Percentiles rank a stretch among this genome's conserved stretches.
These are phyloP conservation scores for Hypoxylon sp. DNA, from an alignment of 2,329 filamentous ascomycete species.

Conservation along the genomic window DNA sequence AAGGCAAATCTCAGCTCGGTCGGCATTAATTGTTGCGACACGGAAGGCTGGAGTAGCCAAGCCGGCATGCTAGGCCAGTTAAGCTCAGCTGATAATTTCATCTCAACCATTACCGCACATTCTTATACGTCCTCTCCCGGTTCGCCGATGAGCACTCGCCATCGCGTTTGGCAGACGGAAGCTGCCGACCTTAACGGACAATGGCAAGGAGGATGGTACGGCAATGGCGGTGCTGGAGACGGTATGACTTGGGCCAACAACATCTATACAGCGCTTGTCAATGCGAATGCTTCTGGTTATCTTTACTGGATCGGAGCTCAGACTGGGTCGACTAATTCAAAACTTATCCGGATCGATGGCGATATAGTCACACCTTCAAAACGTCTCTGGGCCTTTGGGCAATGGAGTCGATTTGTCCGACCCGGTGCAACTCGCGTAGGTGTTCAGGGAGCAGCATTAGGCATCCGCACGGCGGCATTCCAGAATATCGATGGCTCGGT, in stretches of 20 bases:
- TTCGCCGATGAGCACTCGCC: slow-evolving; percentile 23
- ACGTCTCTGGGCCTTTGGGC: slow-evolving; percentile 59
- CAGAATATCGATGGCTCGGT: slow-evolving; percentile 57
- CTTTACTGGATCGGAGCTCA: slow-evolving; percentile 65
- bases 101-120: slow-evolving; percentile 55
- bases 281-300: slow-evolving; percentile 65
- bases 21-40: slow-evolving; percentile 49
- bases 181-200: slow-evolving; percentile 59
- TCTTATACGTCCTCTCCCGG: slow-evolving; percentile 52
- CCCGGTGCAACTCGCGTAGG: slow-evolving; percentile 57
- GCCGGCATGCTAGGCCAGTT: slow-evolving; percentile 55
- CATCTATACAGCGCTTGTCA: slow-evolving; percentile 64
- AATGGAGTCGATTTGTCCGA: slow-evolving; percentile 57
- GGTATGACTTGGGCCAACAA: slow-evolving; percentile 70
- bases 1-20: slow-evolving; percentile 45
- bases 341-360: slow-evolving; percentile 62
- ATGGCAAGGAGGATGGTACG: slow-evolving; percentile 64
- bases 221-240: slow-evolving; percentile 62
- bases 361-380: slow-evolving; percentile 52
- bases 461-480: slow-evolving; percentile 55
- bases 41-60: slow-evolving; percentile 58
- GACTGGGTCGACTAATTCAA: slow-evolving; percentile 56
- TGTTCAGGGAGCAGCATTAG: slow-evolving; percentile 45
- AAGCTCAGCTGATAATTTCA: slow-evolving; percentile 52
- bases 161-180: slow-evolving; percentile 67